Base-by-base conservation (phyloP, 345 rosid species). In the Sisymbrium altissimum region DNA sequence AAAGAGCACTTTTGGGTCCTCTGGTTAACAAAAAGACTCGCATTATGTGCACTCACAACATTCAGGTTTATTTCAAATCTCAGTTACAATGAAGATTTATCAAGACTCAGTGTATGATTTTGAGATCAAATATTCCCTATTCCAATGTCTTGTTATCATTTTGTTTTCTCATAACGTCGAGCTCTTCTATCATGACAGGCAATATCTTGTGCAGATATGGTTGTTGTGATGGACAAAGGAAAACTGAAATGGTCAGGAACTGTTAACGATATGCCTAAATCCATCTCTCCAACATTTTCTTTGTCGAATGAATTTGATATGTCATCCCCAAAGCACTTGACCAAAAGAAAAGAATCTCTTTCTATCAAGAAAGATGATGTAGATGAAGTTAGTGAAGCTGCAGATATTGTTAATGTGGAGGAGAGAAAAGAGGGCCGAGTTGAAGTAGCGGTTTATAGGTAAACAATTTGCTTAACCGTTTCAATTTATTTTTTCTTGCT, bases 191-290 rank as follows among this genome's bases (percentile, higher is more conserved):
- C 73, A 32, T 68, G 17, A n/a, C 89, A 93, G 97, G 97, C 96
- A 73, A 84, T 93, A 83, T 82, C 91, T 76, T 80, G 84, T 77
- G 94, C 94, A 36, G 88, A 91, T 68, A 77, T 84, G 78, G 70
- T 93, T 61, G 84, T 91, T 66, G 87, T 91, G 49, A 86, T 93
- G 96, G 94, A 88, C 18, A 86, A 82, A 83, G 98, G 98, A 27
- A 68, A 69, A 46, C 80, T 87, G 72, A 84, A 68, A 78, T 93
- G 96, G 97, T 77, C 84, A 29, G 98, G 97, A 85, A 79, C 50
- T 73, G 86, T 93, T 48, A 76, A 77, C 63, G 88, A 89, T 72
- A 74, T 84, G 78, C 78, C 87, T 6, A 68, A 69, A 44, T 86
- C 91, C 39, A 81, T 70, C 67, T 85, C 79, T 75, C 72, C 87